A percentile compares a stretch with the other conserved stretches of the same genome.
Evolutionary conservation across 2,329 filamentous ascomycete genomes (phyloP).

Genomic region (Paecilomyces niveus): DNA sequence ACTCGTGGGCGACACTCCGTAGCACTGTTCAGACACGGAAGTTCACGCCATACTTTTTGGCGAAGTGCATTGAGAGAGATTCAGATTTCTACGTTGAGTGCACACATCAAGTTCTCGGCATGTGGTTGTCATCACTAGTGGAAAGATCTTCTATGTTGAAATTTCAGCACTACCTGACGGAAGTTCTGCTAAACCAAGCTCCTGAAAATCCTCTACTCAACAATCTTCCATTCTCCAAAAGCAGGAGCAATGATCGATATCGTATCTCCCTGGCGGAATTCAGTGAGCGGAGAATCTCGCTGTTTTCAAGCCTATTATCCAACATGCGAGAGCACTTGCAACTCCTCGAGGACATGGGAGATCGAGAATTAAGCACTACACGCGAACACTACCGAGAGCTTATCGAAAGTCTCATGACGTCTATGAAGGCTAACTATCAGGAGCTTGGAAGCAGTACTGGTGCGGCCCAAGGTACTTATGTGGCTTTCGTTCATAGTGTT

Average conservation of each 20-base stretch:
- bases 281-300: conserved; percentile 45
- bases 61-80: conserved; percentile 38
- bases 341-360: conserved; percentile 21
- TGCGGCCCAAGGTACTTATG: conserved; percentile 45
- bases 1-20: conserved; percentile 42
- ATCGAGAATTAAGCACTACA: conserved; percentile 27
- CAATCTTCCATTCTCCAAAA: conserved; percentile 51
- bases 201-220: conserved; percentile 41
- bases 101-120: conserved; percentile 41
- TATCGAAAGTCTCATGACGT: conserved; percentile 50
- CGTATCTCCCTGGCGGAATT: conserved; percentile 48
- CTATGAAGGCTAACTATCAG: conserved; percentile 56
- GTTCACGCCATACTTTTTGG: conserved; percentile 40
- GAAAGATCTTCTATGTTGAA: conserved; percentile 56
- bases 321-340: conserved; percentile 52
- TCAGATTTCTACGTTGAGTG: conserved; percentile 37
- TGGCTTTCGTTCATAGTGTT: conserved; percentile 55
- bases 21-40: conserved; percentile 42
- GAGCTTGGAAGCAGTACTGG: conserved; percentile 38
- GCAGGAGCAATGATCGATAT: conserved; percentile 30
- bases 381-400: conserved; percentile 43
- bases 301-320: conserved; percentile 50
- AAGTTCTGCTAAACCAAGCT: conserved; percentile 45
- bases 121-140: conserved; percentile 50
- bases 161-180: conserved; percentile 52